phyloP scores from a whole-genome alignment of 2,329 filamentous ascomycete genomes.

The Colletotrichum liaoningense region DNA sequence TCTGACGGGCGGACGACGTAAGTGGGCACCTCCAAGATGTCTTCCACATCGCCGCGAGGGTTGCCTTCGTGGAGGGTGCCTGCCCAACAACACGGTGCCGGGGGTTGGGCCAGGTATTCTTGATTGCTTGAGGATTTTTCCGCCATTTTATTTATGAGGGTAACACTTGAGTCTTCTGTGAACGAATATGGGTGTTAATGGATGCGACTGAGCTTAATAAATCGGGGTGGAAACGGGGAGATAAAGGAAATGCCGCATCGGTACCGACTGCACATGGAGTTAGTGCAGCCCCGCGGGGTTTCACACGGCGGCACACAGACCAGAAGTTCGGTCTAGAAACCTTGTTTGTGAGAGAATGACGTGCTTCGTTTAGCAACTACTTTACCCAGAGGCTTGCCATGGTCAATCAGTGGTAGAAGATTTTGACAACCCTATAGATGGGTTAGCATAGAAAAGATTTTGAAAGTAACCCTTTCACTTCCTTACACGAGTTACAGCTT shows the following conservation, averaged over 20 bases:
- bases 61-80: slow-evolving; percentile 53
- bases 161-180: neutral
- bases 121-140: neutral
- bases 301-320: neutral
- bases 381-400: too few relatives aligned
- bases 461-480: too few relatives aligned
- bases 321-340: neutral
- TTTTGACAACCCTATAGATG: too few relatives aligned
- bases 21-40: slow-evolving; percentile 49
- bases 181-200: neutral
- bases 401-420: too few relatives aligned
- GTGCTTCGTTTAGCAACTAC: neutral
- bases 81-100: slow-evolving; percentile 51
- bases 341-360: neutral
- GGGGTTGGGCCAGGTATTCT: slow-evolving; percentile 46
- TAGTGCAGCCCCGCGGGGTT: neutral
- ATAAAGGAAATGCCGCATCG: slow-evolving; percentile 1
- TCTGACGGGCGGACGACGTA: slow-evolving; percentile 44
- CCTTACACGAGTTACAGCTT: too few relatives aligned
- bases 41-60: slow-evolving; percentile 47
- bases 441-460: too few relatives aligned
- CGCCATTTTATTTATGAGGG: neutral
- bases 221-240: neutral
- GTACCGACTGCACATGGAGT: neutral
- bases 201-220: neutral